Evolutionary conservation across 1,284 basidiomycete species (phyloP), one percentile per base, ranked within the genome.

Genomic region (Pascua guehoae): DNA sequence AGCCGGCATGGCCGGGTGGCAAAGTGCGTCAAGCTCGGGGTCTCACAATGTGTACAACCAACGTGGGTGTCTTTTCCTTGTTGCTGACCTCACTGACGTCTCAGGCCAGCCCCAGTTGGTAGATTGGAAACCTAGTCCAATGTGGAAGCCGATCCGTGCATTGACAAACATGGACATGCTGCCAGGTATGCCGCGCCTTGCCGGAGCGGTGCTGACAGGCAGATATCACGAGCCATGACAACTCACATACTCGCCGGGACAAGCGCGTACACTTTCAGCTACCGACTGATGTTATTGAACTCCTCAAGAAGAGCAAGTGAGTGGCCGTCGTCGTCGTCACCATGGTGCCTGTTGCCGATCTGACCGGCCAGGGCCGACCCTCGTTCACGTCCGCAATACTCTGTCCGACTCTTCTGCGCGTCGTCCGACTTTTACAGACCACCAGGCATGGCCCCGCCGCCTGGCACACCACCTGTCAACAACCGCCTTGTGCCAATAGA

Each of bases 341-440:
- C 14, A 41, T n/a, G 41, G 12, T n/a, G 12, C 41, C 41, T 41
- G 38, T 18, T 12, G 12, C n/a, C 12, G 3, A 1, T 14, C 51
- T 56, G 14, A 59, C 53, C 5, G 4, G 18, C 17, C 48, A 72
- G 71, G 47, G 40, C 57, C 15, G 53, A 69, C 45, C 69, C 70
- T 1, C 48, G 54, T 12, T 50, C 65, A 8, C 53, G 49, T 37
- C 70, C 76, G 17, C 54, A 64, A 9, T 67, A 74, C 61, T 68
- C 72, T 32, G 51, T 97, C 36, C 87, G 93, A 18, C 77, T 97
- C 10, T 96, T 92, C 77, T 95, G 91, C 79, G 93, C 94, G 0
- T 93, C 91, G 1, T 91, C 89, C 40, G 81, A 86, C n/a, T 89
- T 88, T 75, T 91, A 88, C 50, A 64, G 70, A 78, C 81, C 57